Evolutionary conservation across 768 basidiomycete genomes (phyloP).

Genomic region (Hericium rajendrae): DNA sequence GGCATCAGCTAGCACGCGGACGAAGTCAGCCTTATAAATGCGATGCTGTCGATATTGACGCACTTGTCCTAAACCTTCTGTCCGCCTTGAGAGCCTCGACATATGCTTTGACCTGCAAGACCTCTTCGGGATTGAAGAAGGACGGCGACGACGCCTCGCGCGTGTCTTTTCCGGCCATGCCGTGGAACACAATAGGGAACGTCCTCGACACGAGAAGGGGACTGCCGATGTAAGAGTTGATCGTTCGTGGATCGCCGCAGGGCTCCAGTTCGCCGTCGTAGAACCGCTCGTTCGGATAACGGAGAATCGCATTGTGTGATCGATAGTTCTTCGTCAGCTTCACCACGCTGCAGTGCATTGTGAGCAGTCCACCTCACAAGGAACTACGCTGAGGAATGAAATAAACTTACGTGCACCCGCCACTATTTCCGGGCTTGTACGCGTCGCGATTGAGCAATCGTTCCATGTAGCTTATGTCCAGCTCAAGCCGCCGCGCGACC

Average conservation of each 20-base stretch:
- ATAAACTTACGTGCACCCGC: conserved; percentile 14
- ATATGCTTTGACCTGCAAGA: conserved; percentile 42
- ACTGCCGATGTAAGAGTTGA: conserved; percentile 19
- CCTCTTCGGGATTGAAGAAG: conserved; percentile 62
- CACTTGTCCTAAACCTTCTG: conserved; percentile 32
- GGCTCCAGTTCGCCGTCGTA: conserved; percentile 44
- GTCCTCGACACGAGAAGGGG: conserved; percentile 27
- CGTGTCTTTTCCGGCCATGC: conserved; percentile 48
- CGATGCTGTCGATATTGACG: not conserved
- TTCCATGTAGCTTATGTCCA: conserved; percentile 54
- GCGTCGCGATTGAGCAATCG: conserved; percentile 33
- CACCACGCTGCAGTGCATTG: conserved; percentile 34
- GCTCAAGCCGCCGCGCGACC: conserved; percentile 45
- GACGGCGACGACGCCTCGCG: conserved; percentile 62
- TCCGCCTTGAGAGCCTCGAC: conserved; percentile 18
- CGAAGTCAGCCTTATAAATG: not conserved
- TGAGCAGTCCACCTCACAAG: not conserved
- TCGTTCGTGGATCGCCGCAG: conserved; percentile 29
- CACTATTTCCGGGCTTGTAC: conserved; percentile 10
- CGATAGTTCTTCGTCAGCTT: conserved; percentile 60
- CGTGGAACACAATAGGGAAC: conserved; percentile 58
- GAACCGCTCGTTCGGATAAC: conserved; percentile 52
- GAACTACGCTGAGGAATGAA: not conserved
- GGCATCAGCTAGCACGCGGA: conserved; percentile 26
- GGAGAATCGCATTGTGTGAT: conserved; percentile 50